These are phyloP conservation scores for Cyclotella sp. DNA, from an alignment of 108 stramenopile genomes.

Conservation along the genomic window DNA sequence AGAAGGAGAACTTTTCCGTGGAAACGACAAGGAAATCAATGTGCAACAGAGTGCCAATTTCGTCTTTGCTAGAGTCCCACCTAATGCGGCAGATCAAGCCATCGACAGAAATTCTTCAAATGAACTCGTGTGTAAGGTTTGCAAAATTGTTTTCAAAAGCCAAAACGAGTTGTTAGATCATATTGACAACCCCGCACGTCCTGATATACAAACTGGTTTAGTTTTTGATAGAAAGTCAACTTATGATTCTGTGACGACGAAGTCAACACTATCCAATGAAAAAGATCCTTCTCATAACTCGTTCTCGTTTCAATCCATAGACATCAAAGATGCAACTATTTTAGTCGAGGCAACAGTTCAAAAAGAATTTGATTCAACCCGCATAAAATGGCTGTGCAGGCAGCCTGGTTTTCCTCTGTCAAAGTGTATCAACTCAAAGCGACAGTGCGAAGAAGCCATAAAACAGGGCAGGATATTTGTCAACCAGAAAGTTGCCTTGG, in stretches of 20 bases:
- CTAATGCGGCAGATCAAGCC: not conserved
- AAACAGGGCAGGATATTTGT: slow-evolving; percentile 48
- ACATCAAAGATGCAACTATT: slow-evolving; percentile 27
- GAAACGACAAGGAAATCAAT: slow-evolving; percentile 55
- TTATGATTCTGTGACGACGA: not conserved
- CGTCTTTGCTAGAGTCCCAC: slow-evolving; percentile 39
- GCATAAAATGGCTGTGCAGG: slow-evolving; percentile 57
- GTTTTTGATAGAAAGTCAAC: not conserved
- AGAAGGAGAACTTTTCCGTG: slow-evolving; percentile 57
- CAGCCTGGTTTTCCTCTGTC: slow-evolving; percentile 46
- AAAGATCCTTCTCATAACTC: not conserved
- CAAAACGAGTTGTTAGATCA: slow-evolving; percentile 35
- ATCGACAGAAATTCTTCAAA: not conserved
- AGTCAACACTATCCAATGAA: not conserved
- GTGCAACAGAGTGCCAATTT: slow-evolving; percentile 62
- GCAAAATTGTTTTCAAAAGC: slow-evolving; percentile 46
- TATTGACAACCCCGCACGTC: slow-evolving; percentile 49
- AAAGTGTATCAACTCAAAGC: slow-evolving; percentile 46
- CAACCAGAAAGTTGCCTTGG: slow-evolving; percentile 53
- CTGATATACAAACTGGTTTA: slow-evolving; percentile 19
- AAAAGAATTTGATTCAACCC: slow-evolving; percentile 42
- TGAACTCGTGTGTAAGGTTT: slow-evolving; percentile 47
- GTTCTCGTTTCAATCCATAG: not conserved
- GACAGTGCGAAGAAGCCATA: slow-evolving; percentile 52
- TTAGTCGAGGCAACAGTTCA: slow-evolving; percentile 28